Percentiles rank a stretch among this genome's conserved stretches.
Evolutionary conservation across 441 rosid genomes (phyloP).

Genomic region (Isatis lusitanica): DNA sequence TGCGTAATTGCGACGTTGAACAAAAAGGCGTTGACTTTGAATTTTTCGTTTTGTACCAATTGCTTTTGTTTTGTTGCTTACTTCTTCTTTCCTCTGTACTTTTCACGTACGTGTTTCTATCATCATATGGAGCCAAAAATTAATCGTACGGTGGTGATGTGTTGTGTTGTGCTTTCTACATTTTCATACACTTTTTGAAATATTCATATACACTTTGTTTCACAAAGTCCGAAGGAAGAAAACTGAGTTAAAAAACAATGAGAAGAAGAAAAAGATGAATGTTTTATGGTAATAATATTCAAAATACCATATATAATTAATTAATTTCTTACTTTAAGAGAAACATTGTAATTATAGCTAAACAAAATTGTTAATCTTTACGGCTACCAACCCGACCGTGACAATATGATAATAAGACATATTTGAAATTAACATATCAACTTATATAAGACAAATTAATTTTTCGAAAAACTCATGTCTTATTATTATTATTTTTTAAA

Average conservation of each 20-base stretch:
- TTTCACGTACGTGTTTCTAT: conserved; percentile 9
- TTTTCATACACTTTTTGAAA: not conserved
- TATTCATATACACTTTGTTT: not conserved
- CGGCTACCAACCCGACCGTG: not conserved
- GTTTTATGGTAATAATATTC: not conserved
- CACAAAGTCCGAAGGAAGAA: not conserved
- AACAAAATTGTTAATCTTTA: no score
- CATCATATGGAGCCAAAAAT: not conserved
- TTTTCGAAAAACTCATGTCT: no score
- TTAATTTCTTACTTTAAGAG: not conserved
- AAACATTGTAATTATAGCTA: not conserved
- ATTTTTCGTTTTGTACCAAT: conserved; percentile 2
- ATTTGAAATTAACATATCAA: not conserved
- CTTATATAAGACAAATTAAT: not conserved
- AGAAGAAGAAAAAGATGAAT: not conserved
- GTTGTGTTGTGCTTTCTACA: conserved; percentile 23
- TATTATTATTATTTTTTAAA: not conserved
- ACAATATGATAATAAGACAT: no score
- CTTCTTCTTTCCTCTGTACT: not conserved
- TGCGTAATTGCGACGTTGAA: conserved; percentile 12
- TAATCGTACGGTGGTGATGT: conserved; percentile 23
- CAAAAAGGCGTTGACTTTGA: conserved; percentile 22
- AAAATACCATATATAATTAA: not conserved
- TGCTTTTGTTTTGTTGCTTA: conserved; percentile 19
- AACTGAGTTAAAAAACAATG: no score